Evolutionary conservation across 129 eudicot species (phyloP).

Genomic region (Silybum marianum): DNA sequence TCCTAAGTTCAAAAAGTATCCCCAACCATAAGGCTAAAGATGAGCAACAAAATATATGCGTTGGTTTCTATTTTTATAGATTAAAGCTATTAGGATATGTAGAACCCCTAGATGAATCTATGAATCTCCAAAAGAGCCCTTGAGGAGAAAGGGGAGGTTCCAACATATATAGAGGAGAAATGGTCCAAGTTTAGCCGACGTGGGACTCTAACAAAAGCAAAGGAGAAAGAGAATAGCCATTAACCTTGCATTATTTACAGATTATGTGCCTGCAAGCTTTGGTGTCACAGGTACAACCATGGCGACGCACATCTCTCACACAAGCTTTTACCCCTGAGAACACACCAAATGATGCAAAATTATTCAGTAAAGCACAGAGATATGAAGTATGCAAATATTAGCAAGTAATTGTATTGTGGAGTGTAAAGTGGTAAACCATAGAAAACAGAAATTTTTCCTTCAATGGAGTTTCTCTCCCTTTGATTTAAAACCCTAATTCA

Average conservation of each 20-base stretch:
- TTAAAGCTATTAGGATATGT: too few relatives aligned
- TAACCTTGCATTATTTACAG: conserved; percentile 36
- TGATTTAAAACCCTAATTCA: conserved; percentile 1
- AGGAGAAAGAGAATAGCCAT: not conserved
- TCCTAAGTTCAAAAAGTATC: not conserved
- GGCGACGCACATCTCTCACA: conserved; percentile 46
- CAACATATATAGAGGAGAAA: too few relatives aligned
- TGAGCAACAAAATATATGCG: not conserved
- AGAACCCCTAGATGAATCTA: too few relatives aligned
- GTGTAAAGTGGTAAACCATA: not conserved
- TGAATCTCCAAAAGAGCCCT: too few relatives aligned
- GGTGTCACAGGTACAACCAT: conserved; percentile 55
- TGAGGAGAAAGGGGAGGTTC: too few relatives aligned
- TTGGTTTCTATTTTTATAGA: not conserved
- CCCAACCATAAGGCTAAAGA: not conserved
- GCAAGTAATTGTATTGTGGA: not conserved
- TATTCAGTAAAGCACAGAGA: not conserved
- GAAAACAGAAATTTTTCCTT: not conserved
- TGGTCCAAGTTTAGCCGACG: too few relatives aligned
- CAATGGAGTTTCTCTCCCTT: not conserved
- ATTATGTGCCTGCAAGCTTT: conserved; percentile 52
- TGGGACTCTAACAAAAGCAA: too few relatives aligned
- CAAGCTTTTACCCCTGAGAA: conserved; percentile 62
- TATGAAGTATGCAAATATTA: not conserved
- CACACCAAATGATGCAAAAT: not conserved